These are phyloP conservation scores for Eimeria sp. DNA, from an alignment of 169 alveolate species.

Conservation along the genomic window DNA sequence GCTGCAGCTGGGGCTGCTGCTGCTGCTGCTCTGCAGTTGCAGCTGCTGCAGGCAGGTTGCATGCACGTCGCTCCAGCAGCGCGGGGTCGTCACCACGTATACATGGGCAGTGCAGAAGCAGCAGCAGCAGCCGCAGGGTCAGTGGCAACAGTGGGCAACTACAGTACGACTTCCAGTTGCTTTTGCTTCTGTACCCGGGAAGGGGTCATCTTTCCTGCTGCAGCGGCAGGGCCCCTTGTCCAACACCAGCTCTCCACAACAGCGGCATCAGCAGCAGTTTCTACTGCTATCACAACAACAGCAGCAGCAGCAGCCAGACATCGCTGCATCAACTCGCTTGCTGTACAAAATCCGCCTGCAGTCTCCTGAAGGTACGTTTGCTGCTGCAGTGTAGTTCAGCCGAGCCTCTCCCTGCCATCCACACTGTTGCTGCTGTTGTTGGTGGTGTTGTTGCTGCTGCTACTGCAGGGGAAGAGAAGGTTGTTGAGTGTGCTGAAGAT, in stretches of 20 bases:
- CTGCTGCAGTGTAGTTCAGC: not conserved
- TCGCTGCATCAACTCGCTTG: not conserved
- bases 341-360: constrained; percentile 11
- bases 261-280: no score
- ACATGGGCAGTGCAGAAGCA: no score
- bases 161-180: not conserved
- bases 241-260: not conserved
- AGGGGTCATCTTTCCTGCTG: not conserved
- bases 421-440: not conserved
- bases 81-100: not conserved
- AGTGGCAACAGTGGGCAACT: not conserved
- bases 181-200: not conserved
- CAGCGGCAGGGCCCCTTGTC: not conserved
- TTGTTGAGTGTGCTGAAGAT: constrained; percentile 90
- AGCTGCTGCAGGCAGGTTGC: not conserved
- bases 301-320: no score
- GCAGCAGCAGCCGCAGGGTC: constrained; percentile 33
- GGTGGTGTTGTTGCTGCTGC: not conserved
- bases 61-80: constrained; percentile 48
- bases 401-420: not conserved
- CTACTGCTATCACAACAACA: no score
- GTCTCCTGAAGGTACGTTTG: constrained; percentile 50
- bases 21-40: not conserved
- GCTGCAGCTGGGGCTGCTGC: constrained; percentile 1
- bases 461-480: constrained; percentile 87